Conservation (phyloP, 2,329 filamentous ascomycete genomes). For the Colletotrichum nymphaeae region DNA sequence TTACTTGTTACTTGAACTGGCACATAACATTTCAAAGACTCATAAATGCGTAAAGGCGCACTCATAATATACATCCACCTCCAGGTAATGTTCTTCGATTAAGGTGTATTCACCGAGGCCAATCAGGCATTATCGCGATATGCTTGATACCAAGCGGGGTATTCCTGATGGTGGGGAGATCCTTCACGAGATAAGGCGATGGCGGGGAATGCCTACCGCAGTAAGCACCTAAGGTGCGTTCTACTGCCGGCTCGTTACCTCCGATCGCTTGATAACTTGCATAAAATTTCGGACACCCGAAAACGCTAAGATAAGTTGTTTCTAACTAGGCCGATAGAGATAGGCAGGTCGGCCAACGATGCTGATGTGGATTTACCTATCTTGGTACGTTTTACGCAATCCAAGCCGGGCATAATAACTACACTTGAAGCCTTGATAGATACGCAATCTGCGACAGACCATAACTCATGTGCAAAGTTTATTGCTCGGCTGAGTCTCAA, state of each 20-base stretch:
- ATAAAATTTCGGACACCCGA: background rate
- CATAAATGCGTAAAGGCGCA: too few relatives aligned
- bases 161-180: conserved; percentile 3
- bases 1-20: too few relatives aligned
- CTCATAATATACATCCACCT: background rate
- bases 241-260: background rate
- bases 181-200: conserved; percentile 2
- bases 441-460: background rate
- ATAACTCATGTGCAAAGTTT: background rate
- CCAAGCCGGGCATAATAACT: background rate
- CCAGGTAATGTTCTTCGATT: too few relatives aligned
- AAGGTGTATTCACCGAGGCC: background rate
- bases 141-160: background rate
- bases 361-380: background rate
- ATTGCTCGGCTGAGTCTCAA: background rate
- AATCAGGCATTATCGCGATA: background rate
- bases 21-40: too few relatives aligned
- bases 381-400: background rate
- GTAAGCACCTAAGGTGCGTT: background rate
- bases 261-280: background rate
- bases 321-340: background rate
- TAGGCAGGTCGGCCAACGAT: background rate
- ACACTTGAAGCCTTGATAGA: background rate
- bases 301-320: background rate
- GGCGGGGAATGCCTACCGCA: background rate